A percentile compares a stretch with the other conserved stretches of the same genome.
phyloP scores from a whole-genome alignment of 2,329 filamentous ascomycete species.

The Chrysosporium queenslandicum region DNA sequence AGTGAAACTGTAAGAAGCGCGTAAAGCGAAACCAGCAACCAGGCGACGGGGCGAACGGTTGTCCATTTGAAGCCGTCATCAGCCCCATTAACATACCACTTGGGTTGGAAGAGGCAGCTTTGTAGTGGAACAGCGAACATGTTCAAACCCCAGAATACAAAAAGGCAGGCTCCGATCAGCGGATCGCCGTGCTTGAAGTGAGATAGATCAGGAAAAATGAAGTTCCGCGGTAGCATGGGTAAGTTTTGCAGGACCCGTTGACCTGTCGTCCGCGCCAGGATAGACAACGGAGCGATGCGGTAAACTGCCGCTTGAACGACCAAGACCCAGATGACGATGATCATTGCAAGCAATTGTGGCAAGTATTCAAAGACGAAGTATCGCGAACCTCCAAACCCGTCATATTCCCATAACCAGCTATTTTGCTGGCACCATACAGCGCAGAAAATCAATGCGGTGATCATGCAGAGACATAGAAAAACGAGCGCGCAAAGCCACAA shows the following conservation, averaged over 20 bases:
- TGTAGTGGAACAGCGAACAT: constrained; percentile 69
- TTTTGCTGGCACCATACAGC: constrained; percentile 57
- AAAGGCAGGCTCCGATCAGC: constrained; percentile 54
- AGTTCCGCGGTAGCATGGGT: constrained; percentile 50
- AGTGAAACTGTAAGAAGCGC: constrained; percentile 52
- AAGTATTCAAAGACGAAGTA: constrained; percentile 85
- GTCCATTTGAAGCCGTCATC: constrained; percentile 65
- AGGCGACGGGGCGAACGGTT: constrained; percentile 64
- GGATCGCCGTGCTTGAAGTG: constrained; percentile 60
- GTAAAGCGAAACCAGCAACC: constrained; percentile 68
- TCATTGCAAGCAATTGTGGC: constrained; percentile 63
- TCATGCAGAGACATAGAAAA: constrained; percentile 57
- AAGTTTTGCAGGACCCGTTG: constrained; percentile 56
- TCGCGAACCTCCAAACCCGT: constrained; percentile 56
- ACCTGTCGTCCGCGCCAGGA: constrained; percentile 52
- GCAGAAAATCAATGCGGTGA: constrained; percentile 60
- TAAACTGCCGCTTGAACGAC: constrained; percentile 63
- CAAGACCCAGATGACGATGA: constrained; percentile 67
- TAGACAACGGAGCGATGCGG: constrained; percentile 65
- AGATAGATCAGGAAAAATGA: constrained; percentile 57
- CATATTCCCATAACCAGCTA: constrained; percentile 58
- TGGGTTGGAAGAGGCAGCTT: constrained; percentile 62
- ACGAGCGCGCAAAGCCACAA: constrained; percentile 53
- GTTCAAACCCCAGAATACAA: constrained; percentile 65
- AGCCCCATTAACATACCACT: constrained; percentile 50